Percentiles rank a stretch among this genome's conserved stretches.
phyloP scores from a whole-genome alignment of 352 stramenopile species.

The Globisporangium recalcitrans region DNA sequence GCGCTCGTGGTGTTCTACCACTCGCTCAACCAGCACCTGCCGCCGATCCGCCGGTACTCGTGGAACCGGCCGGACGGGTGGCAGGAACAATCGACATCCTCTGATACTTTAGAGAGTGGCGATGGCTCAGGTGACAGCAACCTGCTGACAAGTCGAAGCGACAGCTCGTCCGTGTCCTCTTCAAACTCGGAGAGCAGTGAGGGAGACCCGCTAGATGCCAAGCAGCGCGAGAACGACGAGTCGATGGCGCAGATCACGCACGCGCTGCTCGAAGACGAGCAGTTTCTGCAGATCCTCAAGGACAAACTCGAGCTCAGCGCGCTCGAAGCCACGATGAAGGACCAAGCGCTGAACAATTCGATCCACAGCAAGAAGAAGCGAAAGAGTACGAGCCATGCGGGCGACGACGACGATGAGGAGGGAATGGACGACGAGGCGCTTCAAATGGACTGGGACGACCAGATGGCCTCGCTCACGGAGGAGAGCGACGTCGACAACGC shows the following conservation, averaged over 20 bases:
- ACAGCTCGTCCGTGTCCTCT: slow-evolving; percentile 1
- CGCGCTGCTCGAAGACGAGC: slow-evolving; percentile 46
- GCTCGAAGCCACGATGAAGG: slow-evolving; percentile 4
- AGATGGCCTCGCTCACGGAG: slow-evolving; percentile 38
- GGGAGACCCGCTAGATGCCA: slow-evolving; percentile 12
- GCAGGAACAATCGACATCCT: slow-evolving; percentile 14
- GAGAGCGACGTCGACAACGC: slow-evolving; percentile 47
- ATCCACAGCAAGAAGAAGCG: slow-evolving; percentile 8
- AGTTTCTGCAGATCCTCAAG: slow-evolving; percentile 54
- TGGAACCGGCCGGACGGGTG: slow-evolving; percentile 47
- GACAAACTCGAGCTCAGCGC: slow-evolving; percentile 50
- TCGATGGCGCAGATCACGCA: slow-evolving; percentile 28
- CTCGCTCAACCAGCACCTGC: slow-evolving; percentile 46
- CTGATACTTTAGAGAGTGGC: slow-evolving; percentile 15
- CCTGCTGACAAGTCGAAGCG: slow-evolving; percentile 10
- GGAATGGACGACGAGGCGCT: slow-evolving; percentile 27
- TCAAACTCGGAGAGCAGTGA: neutral
- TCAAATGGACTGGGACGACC: slow-evolving; percentile 38
- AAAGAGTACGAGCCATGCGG: neutral
- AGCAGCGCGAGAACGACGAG: slow-evolving; percentile 25
- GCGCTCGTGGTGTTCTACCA: slow-evolving; percentile 65
- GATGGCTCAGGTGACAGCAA: slow-evolving; percentile 6
- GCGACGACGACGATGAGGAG: slow-evolving; percentile 15
- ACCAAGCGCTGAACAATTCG: neutral
- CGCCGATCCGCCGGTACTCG: slow-evolving; percentile 29